Base-by-base conservation (phyloP, 257 asterid genomes). In the Solanum sejunctum region DNA sequence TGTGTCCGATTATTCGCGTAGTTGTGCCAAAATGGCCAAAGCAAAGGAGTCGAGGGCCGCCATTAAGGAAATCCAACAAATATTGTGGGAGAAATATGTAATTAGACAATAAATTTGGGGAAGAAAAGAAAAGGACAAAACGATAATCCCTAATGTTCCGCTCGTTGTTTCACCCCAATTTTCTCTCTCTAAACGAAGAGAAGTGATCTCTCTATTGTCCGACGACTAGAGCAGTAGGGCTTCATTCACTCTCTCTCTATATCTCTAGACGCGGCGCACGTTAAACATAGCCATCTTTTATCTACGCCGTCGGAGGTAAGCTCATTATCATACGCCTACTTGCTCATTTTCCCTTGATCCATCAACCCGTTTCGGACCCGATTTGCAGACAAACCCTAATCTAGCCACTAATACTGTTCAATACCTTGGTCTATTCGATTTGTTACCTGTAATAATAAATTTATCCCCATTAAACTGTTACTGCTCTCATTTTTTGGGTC, bases 221-320 rank as follows among this genome's bases (percentile, higher is more conserved):
- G 77, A 85, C 89, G 85, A 87, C 88, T 89, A 89, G 87, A 88
- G 90, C 87, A 88, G 91, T 91, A 89, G 93, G 95, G 94, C 90
- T 92, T 87, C 88, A 54, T 81, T 83, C 85, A 57, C 52, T 58
- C 73, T 86, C 88, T 84, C 75, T 87, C n/a, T 84, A 54, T 49
- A 87, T 83, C 85, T 84, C 86, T 84, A 84, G 63, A 78, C 87
- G 88, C 85, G 89, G 92, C 88, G 93, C 91, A 86, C 89, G 90
- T 87, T 85, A 89, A 63, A n/a, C 71, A 61, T 87, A 88, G 94
- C 91, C 86, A 89, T 81, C 85, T 66, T 84, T 70, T 89, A 85
- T 88, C 93, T 85, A 84, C 93, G 93, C 96, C 91, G 85, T 82
- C 87, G 70, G 86, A 89, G 93, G 92, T 90, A 87, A 87, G 89